These are phyloP conservation scores for Cadophora luteo-olivacea DNA, from an alignment of 2,329 filamentous ascomycete genomes.

Conservation along the genomic window DNA sequence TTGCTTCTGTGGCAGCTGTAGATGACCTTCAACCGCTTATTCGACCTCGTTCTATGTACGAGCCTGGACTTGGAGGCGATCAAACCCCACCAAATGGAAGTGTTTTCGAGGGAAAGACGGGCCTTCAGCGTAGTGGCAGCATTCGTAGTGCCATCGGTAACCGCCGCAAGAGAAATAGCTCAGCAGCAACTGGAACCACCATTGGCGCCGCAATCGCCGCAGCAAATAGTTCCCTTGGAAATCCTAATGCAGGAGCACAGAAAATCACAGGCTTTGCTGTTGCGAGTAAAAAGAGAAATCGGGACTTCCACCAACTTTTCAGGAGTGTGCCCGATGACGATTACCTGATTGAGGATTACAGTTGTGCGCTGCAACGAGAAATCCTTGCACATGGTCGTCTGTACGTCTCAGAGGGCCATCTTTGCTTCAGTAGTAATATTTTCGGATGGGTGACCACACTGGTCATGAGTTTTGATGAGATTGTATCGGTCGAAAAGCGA, in stretches of 20 bases:
- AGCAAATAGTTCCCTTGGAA: conserved; percentile 72
- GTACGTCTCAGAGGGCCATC: conserved; percentile 95
- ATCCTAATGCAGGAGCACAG: conserved; percentile 65
- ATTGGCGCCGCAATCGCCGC: conserved; percentile 76
- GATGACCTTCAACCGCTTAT: conserved; percentile 38
- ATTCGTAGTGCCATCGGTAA: conserved; percentile 65
- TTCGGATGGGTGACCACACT: conserved; percentile 97
- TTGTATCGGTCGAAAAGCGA: conserved; percentile 95
- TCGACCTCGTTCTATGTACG: conserved; percentile 58
- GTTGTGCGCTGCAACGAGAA: conserved; percentile 92
- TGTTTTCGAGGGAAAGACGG: conserved; percentile 66
- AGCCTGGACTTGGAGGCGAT: conserved; percentile 58
- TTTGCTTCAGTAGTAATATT: conserved; percentile 99
- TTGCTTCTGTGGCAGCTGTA: conserved; percentile 28
- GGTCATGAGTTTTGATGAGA: conserved; percentile 97
- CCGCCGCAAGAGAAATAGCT: conserved; percentile 83
- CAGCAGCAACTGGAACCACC: conserved; percentile 63
- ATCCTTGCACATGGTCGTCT: conserved; percentile 92
- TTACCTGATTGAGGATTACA: conserved; percentile 98
- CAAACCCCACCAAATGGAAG: conserved; percentile 71
- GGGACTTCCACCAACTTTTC: conserved; percentile 92
- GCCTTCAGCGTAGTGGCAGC: conserved; percentile 63
- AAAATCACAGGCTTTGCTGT: conserved; percentile 95
- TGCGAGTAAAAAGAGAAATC: conserved; percentile 93
- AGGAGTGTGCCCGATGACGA: conserved; percentile 98